Evolutionary conservation across 768 basidiomycete species (phyloP).

Genomic region (Termitomyces sp.): DNA sequence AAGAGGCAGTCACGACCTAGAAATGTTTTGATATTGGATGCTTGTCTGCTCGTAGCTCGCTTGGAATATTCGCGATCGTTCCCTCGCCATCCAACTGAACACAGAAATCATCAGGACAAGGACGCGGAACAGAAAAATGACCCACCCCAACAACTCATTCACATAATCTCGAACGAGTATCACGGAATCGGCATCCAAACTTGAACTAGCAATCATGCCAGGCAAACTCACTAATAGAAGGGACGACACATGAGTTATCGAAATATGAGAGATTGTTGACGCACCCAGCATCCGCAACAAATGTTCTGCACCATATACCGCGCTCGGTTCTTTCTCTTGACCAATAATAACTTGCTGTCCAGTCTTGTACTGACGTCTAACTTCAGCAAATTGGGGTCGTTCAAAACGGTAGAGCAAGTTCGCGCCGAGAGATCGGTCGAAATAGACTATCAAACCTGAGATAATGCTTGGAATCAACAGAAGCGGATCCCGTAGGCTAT

Average conservation of each 20-base stretch:
- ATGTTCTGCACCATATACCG: constrained; percentile 94
- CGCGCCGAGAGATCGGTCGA: constrained; percentile 86
- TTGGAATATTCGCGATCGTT: constrained; percentile 71
- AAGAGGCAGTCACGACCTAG: constrained; percentile 53
- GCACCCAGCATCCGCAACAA: constrained; percentile 86
- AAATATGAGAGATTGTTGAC: constrained; percentile 20
- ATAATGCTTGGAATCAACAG: constrained; percentile 77
- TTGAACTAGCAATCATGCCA: constrained; percentile 83
- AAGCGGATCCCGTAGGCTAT: constrained; percentile 65
- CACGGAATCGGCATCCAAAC: constrained; percentile 89
- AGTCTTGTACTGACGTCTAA: constrained; percentile 70
- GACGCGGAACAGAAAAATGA: constrained; percentile 2
- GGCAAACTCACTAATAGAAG: constrained; percentile 78
- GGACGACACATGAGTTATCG: not conserved
- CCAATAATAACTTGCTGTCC: constrained; percentile 65
- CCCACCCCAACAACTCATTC: constrained; percentile 80
- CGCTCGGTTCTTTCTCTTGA: constrained; percentile 83
- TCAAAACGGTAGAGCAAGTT: constrained; percentile 95
- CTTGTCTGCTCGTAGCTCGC: constrained; percentile 77
- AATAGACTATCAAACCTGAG: constrained; percentile 85
- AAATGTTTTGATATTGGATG: constrained; percentile 78
- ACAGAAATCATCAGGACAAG: not conserved
- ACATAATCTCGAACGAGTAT: constrained; percentile 83
- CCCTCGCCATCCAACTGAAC: constrained; percentile 73
- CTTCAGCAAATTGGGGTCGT: constrained; percentile 85